These are phyloP conservation scores for Trebouxia sp. DNA, from an alignment of 139 green algal genomes.

Conservation along the genomic window DNA sequence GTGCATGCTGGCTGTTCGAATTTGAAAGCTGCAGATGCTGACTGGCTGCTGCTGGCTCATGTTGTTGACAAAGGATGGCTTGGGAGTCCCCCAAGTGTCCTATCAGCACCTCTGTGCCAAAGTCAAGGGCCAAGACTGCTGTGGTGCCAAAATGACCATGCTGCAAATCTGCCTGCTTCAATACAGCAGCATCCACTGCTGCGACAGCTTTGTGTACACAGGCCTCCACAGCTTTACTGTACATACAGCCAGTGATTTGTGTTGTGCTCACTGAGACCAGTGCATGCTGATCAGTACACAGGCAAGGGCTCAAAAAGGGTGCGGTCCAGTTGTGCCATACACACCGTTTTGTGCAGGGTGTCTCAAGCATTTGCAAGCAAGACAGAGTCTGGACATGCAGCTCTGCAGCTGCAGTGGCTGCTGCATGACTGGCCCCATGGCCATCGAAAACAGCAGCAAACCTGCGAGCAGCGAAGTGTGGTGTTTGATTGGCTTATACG, in stretches of 20 bases:
- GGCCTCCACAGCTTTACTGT: neutral
- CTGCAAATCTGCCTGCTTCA: neutral
- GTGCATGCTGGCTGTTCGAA: neutral
- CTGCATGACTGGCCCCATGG: conserved; percentile 28
- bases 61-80: conserved; percentile 44
- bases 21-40: neutral
- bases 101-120: conserved; percentile 24
- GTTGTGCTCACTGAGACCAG: neutral
- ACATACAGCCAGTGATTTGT: neutral
- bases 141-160: conserved; percentile 41
- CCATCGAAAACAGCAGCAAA: conserved; percentile 37
- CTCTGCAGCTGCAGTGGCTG: neutral
- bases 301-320: too few species aligned
- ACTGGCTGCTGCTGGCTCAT: neutral
- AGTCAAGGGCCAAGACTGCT: conserved; percentile 48
- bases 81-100: conserved; percentile 54
- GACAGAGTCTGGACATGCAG: neutral
- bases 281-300: neutral
- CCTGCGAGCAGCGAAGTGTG: conserved; percentile 12
- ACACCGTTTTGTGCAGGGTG: too few species aligned
- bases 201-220: neutral
- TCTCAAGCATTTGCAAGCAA: too few species aligned
- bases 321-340: neutral
- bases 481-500: too few species aligned
- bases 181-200: conserved; percentile 5